These are phyloP conservation scores for Tylopilus subfusipes DNA, from an alignment of 768 basidiomycete species.

Conservation along the genomic window DNA sequence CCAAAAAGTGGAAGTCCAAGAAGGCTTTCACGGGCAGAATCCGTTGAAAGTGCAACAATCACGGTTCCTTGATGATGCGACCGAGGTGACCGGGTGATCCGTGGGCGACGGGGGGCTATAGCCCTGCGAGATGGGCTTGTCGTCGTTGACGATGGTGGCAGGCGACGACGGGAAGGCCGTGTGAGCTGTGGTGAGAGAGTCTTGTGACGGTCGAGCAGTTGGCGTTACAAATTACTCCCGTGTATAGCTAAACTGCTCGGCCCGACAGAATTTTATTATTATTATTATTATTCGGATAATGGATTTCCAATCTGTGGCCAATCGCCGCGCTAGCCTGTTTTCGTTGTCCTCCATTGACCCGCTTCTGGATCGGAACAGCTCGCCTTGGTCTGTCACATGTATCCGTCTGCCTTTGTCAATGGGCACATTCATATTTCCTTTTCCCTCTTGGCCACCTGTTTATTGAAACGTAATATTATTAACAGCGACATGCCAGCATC, in stretches of 20 bases:
- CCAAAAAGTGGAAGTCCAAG: conserved; percentile 10
- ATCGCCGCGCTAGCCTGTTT: background rate
- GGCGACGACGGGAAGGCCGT: conserved; percentile 6
- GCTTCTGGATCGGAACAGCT: conserved; percentile 9
- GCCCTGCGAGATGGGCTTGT: background rate
- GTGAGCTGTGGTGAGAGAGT: conserved; percentile 21
- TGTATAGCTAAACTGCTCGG: conserved; percentile 14
- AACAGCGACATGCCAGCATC: too few relatives aligned
- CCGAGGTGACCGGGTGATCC: conserved; percentile 24
- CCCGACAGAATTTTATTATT: conserved; percentile 11
- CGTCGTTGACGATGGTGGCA: conserved; percentile 13
- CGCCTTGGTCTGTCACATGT: conserved; percentile 11
- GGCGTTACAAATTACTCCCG: conserved; percentile 25
- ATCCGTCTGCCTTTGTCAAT: background rate
- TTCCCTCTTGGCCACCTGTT: background rate
- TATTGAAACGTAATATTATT: background rate
- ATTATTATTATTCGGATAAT: conserved; percentile 1
- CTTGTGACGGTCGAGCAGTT: conserved; percentile 19
- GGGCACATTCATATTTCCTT: conserved; percentile 14
- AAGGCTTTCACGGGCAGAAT: conserved; percentile 18
- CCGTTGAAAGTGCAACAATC: conserved; percentile 22
- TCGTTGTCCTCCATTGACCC: conserved; percentile 6
- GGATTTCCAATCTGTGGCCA: conserved; percentile 2
- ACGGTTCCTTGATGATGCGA: conserved; percentile 27
- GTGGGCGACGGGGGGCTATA: conserved; percentile 5